These are phyloP conservation scores for Fusarium buharicum DNA, from an alignment of 2,329 filamentous ascomycete species.

Conservation along the genomic window DNA sequence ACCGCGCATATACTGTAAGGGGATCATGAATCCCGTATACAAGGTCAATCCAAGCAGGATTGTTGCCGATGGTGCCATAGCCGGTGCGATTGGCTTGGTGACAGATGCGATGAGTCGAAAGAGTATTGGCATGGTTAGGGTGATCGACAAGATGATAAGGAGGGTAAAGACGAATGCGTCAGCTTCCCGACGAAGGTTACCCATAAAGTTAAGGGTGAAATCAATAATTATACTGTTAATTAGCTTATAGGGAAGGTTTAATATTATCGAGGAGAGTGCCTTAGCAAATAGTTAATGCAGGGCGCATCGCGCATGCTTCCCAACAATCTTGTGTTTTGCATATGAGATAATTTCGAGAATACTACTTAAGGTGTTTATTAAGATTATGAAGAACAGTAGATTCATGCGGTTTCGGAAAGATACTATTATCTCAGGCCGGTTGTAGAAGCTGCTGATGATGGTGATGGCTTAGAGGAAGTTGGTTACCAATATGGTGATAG, in stretches of 20 bases:
- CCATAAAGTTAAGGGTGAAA: slow-evolving; percentile 70
- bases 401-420: slow-evolving; percentile 11
- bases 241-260: slow-evolving; percentile 29
- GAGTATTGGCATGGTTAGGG: slow-evolving; percentile 71
- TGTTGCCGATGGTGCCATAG: slow-evolving; percentile 29
- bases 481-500: slow-evolving; percentile 21
- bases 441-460: slow-evolving; percentile 31
- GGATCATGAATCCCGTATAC: slow-evolving; percentile 60
- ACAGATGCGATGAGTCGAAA: slow-evolving; percentile 54
- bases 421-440: not conserved
- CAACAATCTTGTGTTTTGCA: slow-evolving; percentile 44
- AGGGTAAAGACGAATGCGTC: slow-evolving; percentile 60
- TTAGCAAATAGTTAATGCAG: slow-evolving; percentile 46
- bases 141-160: slow-evolving; percentile 60
- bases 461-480: slow-evolving; percentile 26
- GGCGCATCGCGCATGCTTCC: slow-evolving; percentile 48
- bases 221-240: slow-evolving; percentile 50
- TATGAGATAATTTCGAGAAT: slow-evolving; percentile 38
- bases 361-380: slow-evolving; percentile 28
- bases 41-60: slow-evolving; percentile 51
- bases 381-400: slow-evolving; percentile 26
- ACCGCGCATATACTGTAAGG: slow-evolving; percentile 57
- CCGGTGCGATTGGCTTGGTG: slow-evolving; percentile 31
- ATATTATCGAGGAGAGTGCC: slow-evolving; percentile 23
- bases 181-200: slow-evolving; percentile 69